Conservation (phyloP, 331 rosid genomes). For the Malus hybrid region DNA sequence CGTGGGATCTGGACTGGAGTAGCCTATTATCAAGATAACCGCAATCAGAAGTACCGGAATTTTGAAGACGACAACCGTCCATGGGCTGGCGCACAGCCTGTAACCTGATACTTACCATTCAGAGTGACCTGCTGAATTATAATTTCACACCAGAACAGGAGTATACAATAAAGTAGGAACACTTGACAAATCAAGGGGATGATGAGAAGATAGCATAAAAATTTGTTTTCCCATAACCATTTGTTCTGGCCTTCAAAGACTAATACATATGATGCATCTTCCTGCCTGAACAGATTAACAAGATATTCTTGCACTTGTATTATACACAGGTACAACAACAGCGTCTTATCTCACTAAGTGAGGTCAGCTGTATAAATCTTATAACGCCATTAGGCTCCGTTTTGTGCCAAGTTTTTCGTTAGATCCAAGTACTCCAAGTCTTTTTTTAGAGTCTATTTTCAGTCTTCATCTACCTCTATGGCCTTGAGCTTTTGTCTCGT, state of each 20-base stretch:
- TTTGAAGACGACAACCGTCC: constrained; percentile 25
- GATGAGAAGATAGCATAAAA: not conserved
- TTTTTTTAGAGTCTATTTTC: no score
- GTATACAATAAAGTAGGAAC: not conserved
- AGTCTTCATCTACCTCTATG: no score
- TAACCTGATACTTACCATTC: constrained; percentile 6
- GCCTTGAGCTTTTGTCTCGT: no score
- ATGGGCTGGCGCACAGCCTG: constrained; percentile 40
- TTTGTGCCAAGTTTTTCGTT: no score
- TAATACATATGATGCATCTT: not conserved
- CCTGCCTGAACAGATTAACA: not conserved
- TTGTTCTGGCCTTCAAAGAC: not conserved
- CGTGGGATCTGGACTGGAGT: constrained; percentile 73
- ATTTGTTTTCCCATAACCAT: not conserved
- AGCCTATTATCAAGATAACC: constrained; percentile 34
- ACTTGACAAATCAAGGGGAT: not conserved
- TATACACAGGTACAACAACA: not conserved
- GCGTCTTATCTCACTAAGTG: no score
- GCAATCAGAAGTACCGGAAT: constrained; percentile 11
- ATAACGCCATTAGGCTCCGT: no score
- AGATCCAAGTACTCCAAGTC: no score
- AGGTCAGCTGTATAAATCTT: no score
- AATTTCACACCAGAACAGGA: not conserved
- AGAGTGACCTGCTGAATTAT: not conserved
- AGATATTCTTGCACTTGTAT: not conserved